Evolutionary conservation across 2,329 filamentous ascomycete species (phyloP).

Genomic region (Leptographium galeiforme): DNA sequence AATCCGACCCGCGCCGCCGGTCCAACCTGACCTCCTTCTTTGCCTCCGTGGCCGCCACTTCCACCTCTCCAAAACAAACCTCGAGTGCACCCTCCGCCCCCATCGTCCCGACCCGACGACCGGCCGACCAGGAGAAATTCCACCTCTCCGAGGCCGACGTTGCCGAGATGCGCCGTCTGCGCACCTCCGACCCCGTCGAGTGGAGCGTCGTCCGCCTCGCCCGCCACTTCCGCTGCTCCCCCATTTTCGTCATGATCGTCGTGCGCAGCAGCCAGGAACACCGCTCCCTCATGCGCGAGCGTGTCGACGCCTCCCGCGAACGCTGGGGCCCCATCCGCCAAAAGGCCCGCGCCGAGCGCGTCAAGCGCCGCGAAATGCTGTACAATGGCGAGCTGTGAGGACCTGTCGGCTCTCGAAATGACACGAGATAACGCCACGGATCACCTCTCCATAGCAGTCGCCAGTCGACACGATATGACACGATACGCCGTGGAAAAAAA

Average conservation of each 20-base stretch:
- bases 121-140: constrained; percentile 18
- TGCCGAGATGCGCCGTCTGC: constrained; percentile 44
- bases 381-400: constrained; percentile 28
- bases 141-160: constrained; percentile 43
- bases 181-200: constrained; percentile 34
- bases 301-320: constrained; percentile 34
- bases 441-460: no score
- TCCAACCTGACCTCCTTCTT: constrained; percentile 33
- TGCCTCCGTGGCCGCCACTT: constrained; percentile 10
- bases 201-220: constrained; percentile 44
- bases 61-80: constrained; percentile 7
- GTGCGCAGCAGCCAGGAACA: constrained; percentile 35
- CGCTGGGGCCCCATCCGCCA: constrained; percentile 43
- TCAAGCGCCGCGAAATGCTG: constrained; percentile 38
- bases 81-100: constrained; percentile 9
- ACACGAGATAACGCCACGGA: no score
- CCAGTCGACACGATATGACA: no score
- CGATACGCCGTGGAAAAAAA: no score
- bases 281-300: constrained; percentile 28
- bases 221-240: constrained; percentile 39
- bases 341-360: constrained; percentile 40
- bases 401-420: no score
- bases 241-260: constrained; percentile 45
- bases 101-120: constrained; percentile 4
- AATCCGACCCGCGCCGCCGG: constrained; percentile 37